Percentiles rank a stretch among this genome's conserved stretches.
These are phyloP conservation scores for Gardenia jasminoides DNA, from an alignment of 257 asterid species.

Conservation along the genomic window DNA sequence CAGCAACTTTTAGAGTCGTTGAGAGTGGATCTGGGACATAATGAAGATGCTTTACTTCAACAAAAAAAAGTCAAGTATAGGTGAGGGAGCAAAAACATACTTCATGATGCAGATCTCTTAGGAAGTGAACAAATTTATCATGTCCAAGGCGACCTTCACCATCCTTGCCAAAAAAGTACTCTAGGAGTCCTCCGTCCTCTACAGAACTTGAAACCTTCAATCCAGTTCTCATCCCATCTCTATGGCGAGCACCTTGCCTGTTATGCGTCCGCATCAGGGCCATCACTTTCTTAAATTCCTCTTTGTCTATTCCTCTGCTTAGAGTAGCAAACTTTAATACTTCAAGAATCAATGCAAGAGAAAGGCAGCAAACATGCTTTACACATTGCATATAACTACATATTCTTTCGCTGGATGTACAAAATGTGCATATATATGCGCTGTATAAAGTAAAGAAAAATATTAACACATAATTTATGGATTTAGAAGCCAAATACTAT, in stretches of 20 bases:
- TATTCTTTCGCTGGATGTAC: not conserved
- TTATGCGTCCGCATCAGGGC: slow-evolving; percentile 69
- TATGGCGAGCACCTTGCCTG: slow-evolving; percentile 80
- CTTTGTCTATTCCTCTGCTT: slow-evolving; percentile 68
- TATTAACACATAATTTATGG: not conserved
- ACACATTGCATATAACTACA: not conserved
- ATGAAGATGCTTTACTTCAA: not conserved
- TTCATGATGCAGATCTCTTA: slow-evolving; percentile 80
- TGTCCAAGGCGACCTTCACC: slow-evolving; percentile 64
- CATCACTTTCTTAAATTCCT: slow-evolving; percentile 92
- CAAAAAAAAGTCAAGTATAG: not conserved
- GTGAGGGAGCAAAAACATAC: slow-evolving; percentile 29
- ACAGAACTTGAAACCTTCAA: slow-evolving; percentile 67
- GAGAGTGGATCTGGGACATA: not conserved
- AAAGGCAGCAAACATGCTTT: not conserved
- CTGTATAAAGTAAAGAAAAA: not conserved
- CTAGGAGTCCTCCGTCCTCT: slow-evolving; percentile 73
- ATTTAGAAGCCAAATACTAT: not conserved
- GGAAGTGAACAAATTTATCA: slow-evolving; percentile 62
- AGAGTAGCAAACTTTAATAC: slow-evolving; percentile 5
- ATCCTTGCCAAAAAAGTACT: slow-evolving; percentile 77
- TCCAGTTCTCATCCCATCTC: slow-evolving; percentile 74
- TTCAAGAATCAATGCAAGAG: slow-evolving; percentile 5
- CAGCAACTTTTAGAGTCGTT: not conserved
- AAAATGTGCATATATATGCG: too few relatives aligned